Evolutionary conservation across 352 stramenopile species (phyloP).

Genomic region (Phytophthora idaei): DNA sequence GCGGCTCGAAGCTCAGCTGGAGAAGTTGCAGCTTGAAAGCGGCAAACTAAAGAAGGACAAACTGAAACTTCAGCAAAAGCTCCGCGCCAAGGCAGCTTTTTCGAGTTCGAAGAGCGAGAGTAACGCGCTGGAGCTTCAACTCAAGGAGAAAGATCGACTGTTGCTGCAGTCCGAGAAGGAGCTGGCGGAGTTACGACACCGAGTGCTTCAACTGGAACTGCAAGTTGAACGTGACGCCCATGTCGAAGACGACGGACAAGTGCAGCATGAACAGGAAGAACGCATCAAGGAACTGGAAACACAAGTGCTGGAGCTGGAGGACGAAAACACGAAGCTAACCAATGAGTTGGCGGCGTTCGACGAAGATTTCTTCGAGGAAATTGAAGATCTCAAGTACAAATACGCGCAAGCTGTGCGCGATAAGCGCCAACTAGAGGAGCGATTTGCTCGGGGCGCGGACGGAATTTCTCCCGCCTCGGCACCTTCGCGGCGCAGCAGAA

Average conservation of each 20-base stretch:
- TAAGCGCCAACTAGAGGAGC: slow-evolving; percentile 66
- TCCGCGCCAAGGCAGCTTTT: slow-evolving; percentile 49
- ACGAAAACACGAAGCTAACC: slow-evolving; percentile 77
- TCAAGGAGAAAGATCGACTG: slow-evolving; percentile 35
- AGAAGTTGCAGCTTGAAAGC: slow-evolving; percentile 44
- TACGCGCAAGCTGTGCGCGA: slow-evolving; percentile 89
- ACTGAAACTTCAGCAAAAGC: slow-evolving; percentile 68
- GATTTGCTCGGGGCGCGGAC: slow-evolving; percentile 20
- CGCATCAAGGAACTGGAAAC: slow-evolving; percentile 46
- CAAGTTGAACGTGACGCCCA: slow-evolving; percentile 20
- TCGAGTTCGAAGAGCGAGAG: slow-evolving; percentile 20
- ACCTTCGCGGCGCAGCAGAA: slow-evolving; percentile 23
- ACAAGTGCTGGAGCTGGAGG: slow-evolving; percentile 49
- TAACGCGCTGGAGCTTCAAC: slow-evolving; percentile 17
- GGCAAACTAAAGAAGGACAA: slow-evolving; percentile 65
- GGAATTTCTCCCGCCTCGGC: slow-evolving; percentile 15
- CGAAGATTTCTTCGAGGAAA: slow-evolving; percentile 96
- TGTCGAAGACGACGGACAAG: slow-evolving; percentile 6
- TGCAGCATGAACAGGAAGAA: slow-evolving; percentile 15
- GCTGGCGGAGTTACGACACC: slow-evolving; percentile 21
- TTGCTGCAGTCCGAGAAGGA: slow-evolving; percentile 28
- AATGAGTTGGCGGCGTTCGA: slow-evolving; percentile 92
- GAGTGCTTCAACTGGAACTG: slow-evolving; percentile 30
- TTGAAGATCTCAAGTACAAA: slow-evolving; percentile 96
- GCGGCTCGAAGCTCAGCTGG: slow-evolving; percentile 45